A percentile compares a stretch with the other conserved stretches of the same genome.
These are phyloP conservation scores for Dissoconium aciculare DNA, from an alignment of 2,329 filamentous ascomycete species.

Conservation along the genomic window DNA sequence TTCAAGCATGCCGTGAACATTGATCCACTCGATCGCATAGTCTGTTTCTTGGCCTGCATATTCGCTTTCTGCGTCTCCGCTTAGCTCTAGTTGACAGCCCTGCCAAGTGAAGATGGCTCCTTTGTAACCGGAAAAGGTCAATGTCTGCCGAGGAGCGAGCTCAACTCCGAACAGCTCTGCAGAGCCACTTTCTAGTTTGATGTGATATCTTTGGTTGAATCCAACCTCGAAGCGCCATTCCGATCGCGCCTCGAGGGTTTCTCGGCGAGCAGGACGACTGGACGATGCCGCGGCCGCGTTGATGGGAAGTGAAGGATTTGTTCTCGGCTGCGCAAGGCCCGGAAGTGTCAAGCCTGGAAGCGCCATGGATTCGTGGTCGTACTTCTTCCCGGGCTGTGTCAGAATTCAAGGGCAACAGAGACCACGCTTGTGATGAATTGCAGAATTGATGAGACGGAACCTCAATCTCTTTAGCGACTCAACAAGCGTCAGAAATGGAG, in stretches of 20 bases:
- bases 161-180: constrained; percentile 94
- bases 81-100: constrained; percentile 72
- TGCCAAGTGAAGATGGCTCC: constrained; percentile 86
- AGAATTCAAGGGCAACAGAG: too few species aligned
- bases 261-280: constrained; percentile 20
- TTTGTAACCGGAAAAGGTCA: constrained; percentile 68
- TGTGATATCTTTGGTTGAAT: constrained; percentile 21
- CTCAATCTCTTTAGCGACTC: too few species aligned
- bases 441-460: too few species aligned
- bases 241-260: constrained; percentile 31
- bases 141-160: constrained; percentile 63
- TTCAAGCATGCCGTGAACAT: constrained; percentile 77
- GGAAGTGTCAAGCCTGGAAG: constrained; percentile 34
- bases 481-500: too few species aligned
- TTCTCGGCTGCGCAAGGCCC: constrained; percentile 17
- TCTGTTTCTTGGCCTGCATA: constrained; percentile 66
- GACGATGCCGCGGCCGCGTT: constrained; percentile 8
- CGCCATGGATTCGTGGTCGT: constrained; percentile 18
- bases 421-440: too few species aligned
- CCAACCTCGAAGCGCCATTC: constrained; percentile 31
- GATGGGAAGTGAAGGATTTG: constrained; percentile 14
- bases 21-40: constrained; percentile 58
- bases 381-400: too few species aligned
- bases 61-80: constrained; percentile 51
- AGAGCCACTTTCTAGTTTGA: constrained; percentile 59